phyloP scores from a whole-genome alignment of 306 rosid species.

The Ormosia semicastrata region DNA sequence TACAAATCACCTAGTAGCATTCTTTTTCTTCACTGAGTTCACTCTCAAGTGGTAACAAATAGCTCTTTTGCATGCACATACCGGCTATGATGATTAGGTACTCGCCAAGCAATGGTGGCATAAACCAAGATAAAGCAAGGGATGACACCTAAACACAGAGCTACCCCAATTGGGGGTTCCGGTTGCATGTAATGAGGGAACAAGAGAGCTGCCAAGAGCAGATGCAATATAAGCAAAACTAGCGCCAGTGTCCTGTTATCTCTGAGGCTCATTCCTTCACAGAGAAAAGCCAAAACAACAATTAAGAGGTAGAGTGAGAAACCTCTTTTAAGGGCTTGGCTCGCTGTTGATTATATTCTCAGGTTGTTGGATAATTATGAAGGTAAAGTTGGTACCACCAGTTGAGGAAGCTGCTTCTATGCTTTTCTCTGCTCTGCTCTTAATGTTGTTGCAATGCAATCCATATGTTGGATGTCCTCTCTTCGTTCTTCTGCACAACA shows the following conservation, averaged over 20 bases:
- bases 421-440: not conserved
- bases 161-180: constrained; percentile 11
- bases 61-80: not conserved
- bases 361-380: not conserved
- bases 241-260: not conserved
- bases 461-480: not conserved
- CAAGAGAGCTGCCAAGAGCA: constrained; percentile 10
- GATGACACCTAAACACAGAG: constrained; percentile 7
- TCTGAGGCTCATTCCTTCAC: not conserved
- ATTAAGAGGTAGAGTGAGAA: not conserved
- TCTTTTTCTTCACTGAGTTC: not conserved
- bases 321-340: not conserved
- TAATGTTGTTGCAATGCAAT: not conserved
- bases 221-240: constrained; percentile 6
- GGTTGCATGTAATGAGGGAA: constrained; percentile 25
- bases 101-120: constrained; percentile 7
- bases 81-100: not conserved
- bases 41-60: not conserved
- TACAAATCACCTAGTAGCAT: not conserved
- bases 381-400: not conserved
- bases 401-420: not conserved
- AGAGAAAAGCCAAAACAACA: not conserved
- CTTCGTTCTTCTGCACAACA: not conserved
- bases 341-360: not conserved
- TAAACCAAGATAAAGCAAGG: constrained; percentile 24